Evolutionary conservation across 768 basidiomycete genomes (phyloP), one percentile per base, ranked within the genome.

Genomic region (Tricholoma terreum): DNA sequence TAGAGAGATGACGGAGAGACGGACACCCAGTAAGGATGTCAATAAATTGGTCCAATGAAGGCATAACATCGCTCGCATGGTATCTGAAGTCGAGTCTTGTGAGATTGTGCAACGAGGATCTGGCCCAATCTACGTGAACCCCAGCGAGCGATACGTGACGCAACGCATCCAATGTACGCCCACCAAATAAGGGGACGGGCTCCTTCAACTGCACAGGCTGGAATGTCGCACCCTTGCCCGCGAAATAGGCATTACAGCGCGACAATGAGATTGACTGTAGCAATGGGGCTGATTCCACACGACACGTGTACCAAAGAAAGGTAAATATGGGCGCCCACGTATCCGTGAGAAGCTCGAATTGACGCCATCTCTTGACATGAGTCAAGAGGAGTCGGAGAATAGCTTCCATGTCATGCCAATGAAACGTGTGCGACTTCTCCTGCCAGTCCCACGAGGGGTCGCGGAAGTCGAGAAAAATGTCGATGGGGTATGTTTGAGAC

Each of bases 161-260:
- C 19, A 86, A 70, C 19, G 60, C 60, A 12, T 65, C 56, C 2
- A 77, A 60, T 3, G 63, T 30, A 6, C 59, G 50, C 4, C 78
- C 79, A 3, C 78, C 78, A 58, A 86, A 83, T 51, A 84, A 70
- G 0, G 73, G 65, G 0, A 85, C 52, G 1, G 79, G 79, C 10
- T 56, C 52, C 9, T 70, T 71, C 35, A 83, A 69, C 11, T 60
- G 59, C 4, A 65, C 56, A 2, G 84, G 84, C 12, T 69, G 66
- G 63, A 86, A 86, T 0, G 54, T 52, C 52, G 77, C 75, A 6
- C 75, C 79, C 31, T 66, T 73, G 8, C 69, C 65, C 2, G 80
- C 81, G 52, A 83, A 78, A 67, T 80, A 86, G 4, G 79, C 81
- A 63, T 85, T 86, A 65, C 84, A 86, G 21, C 84, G 75, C 15